Percentiles rank a stretch among this genome's conserved stretches.
Conservation (phyloP, 306 rosid species). For the Delonix regia region DNA sequence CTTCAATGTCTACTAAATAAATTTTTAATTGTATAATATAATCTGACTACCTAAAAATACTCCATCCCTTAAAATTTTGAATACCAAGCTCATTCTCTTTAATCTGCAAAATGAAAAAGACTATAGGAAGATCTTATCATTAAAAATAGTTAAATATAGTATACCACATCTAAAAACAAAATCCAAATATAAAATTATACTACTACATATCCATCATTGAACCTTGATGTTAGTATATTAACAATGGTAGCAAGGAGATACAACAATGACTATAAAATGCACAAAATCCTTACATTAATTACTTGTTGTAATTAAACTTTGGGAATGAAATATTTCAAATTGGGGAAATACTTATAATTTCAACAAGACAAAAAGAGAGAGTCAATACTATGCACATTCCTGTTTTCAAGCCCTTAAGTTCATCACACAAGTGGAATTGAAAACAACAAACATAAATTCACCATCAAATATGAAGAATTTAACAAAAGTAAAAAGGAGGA, state of each 20-base stretch:
- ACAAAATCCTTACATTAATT: slow-evolving; percentile 29
- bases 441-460: no score
- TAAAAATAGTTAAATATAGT: slow-evolving; percentile 11
- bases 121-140: no score
- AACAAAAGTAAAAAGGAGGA: no score
- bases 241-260: slow-evolving; percentile 90
- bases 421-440: slow-evolving; percentile 99
- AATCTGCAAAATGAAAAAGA: no score
- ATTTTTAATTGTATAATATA: no score
- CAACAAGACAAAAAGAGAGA: background rate
- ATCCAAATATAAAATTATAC: slow-evolving; percentile 20
- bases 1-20: no score
- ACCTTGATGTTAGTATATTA: slow-evolving; percentile 78
- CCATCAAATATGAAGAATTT: no score
- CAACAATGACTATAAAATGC: slow-evolving; percentile 66
- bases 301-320: slow-evolving; percentile 1
- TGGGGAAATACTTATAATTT: background rate
- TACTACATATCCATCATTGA: slow-evolving; percentile 82
- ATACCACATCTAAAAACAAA: background rate
- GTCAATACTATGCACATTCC: slow-evolving; percentile 97
- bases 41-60: no score
- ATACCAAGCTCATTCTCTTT: no score
- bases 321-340: background rate
- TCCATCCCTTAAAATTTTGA: no score
- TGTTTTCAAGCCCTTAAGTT: slow-evolving; percentile 97